A percentile compares a stretch with the other conserved stretches of the same genome.
phyloP scores from a whole-genome alignment of 148 eudicot species.

The Spergularia marina region DNA sequence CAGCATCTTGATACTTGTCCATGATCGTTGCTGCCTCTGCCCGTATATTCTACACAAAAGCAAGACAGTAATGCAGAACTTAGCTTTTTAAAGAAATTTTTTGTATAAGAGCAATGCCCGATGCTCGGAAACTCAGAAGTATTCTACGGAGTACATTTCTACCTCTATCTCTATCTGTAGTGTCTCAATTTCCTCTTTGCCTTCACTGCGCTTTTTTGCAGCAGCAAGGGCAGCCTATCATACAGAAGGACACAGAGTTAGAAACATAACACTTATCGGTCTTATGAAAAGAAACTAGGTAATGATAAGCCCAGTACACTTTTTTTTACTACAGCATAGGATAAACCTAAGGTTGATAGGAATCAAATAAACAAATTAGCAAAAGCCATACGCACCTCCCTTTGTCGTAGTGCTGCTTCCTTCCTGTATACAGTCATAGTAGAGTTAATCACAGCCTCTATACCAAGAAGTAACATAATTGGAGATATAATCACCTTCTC shows the following conservation, averaged over 20 bases:
- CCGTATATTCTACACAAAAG: constrained; percentile 56
- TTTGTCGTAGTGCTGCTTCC: constrained; percentile 93
- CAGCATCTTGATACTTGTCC: constrained; percentile 77
- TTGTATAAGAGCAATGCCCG: constrained; percentile 14
- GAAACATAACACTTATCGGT: not conserved
- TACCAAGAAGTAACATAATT: not conserved
- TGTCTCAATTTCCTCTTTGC: constrained; percentile 66
- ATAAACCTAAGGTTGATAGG: not conserved
- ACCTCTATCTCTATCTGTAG: constrained; percentile 85
- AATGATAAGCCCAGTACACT: not conserved
- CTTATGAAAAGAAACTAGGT: not conserved
- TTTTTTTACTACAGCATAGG: not conserved
- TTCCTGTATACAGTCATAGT: constrained; percentile 58
- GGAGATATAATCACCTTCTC: constrained; percentile 59
- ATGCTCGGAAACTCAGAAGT: not conserved
- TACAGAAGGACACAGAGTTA: constrained; percentile 18
- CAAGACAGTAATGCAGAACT: not conserved
- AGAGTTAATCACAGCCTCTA: constrained; percentile 13
- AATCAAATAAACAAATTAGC: not conserved
- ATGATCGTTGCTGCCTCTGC: constrained; percentile 54
- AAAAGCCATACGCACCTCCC: constrained; percentile 65
- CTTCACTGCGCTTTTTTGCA: constrained; percentile 69
- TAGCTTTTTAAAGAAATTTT: not conserved
- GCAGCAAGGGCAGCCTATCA: constrained; percentile 87
- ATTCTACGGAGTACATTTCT: constrained; percentile 5